Conservation (phyloP, 1,139 yeast species). For the Torulaspora globosa region DNA sequence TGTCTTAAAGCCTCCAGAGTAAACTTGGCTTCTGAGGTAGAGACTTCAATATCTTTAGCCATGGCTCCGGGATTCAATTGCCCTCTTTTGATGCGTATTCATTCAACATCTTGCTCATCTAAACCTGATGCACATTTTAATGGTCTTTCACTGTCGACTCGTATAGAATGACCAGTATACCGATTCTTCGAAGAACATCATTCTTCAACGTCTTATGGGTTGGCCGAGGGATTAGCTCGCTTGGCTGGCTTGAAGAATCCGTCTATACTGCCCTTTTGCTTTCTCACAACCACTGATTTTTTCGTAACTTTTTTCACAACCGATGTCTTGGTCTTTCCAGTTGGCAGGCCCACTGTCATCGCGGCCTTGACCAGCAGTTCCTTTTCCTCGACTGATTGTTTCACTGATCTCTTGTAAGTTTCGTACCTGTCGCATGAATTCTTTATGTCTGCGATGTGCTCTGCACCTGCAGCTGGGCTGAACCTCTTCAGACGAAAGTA, state of each 20-base stretch:
- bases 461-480: background rate
- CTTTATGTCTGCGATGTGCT: constrained; percentile 14
- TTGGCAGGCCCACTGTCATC: constrained; percentile 18
- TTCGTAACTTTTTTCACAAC: constrained; percentile 26
- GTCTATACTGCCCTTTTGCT: constrained; percentile 58
- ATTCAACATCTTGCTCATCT: constrained; percentile 3
- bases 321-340: constrained; percentile 2
- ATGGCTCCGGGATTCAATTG: constrained; percentile 31
- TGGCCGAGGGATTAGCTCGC: constrained; percentile 1
- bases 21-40: constrained; percentile 60
- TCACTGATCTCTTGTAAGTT: constrained; percentile 12
- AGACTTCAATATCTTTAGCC: constrained; percentile 60
- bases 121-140: background rate
- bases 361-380: constrained; percentile 29
- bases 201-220: background rate
- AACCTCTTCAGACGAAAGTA: constrained; percentile 20
- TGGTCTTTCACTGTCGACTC: constrained; percentile 3
- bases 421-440: constrained; percentile 17
- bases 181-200: background rate
- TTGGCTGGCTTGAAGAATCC: constrained; percentile 46
- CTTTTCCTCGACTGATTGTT: constrained; percentile 20
- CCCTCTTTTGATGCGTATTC: background rate
- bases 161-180: constrained; percentile 4
- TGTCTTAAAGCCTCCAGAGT: constrained; percentile 59
- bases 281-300: constrained; percentile 17